phyloP scores from a whole-genome alignment of 2,329 filamentous ascomycete species.

The Cercospora canescens region DNA sequence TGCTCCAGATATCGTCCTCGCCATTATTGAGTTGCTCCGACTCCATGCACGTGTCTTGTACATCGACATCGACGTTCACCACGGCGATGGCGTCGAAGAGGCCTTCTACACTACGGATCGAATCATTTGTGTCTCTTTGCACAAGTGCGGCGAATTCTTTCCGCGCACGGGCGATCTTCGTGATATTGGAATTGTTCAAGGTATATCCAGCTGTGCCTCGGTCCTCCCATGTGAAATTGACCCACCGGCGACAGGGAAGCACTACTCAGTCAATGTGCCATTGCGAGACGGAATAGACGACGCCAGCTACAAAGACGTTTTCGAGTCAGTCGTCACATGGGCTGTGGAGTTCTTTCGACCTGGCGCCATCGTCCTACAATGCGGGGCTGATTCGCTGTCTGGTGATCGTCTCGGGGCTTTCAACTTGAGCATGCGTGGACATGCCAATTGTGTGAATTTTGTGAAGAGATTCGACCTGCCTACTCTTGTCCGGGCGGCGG shows the following conservation, averaged over 20 bases:
- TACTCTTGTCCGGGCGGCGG: constrained; percentile 65
- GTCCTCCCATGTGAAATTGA: too few relatives aligned
- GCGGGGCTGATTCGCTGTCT: constrained; percentile 67
- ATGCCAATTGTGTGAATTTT: constrained; percentile 69
- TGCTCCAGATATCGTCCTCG: constrained; percentile 61
- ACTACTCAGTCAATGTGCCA: constrained; percentile 70
- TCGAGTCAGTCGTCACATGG: constrained; percentile 66
- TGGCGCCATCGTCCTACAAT: constrained; percentile 68
- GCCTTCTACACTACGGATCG: constrained; percentile 71
- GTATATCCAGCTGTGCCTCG: too few relatives aligned
- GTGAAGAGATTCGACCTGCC: constrained; percentile 68
- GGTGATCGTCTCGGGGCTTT: constrained; percentile 69
- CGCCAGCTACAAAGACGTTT: constrained; percentile 66
- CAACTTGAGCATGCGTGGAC: constrained; percentile 69
- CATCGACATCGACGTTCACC: constrained; percentile 68
- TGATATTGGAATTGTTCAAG: constrained; percentile 66
- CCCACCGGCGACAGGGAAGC: too few relatives aligned
- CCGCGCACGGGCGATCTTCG: constrained; percentile 68
- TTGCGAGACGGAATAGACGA: constrained; percentile 70
- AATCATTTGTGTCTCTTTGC: constrained; percentile 71
- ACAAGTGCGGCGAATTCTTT: constrained; percentile 74
- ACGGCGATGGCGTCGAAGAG: constrained; percentile 69
- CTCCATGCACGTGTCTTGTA: constrained; percentile 66
- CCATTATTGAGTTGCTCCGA: constrained; percentile 64
- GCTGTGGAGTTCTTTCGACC: constrained; percentile 70